A percentile compares a stretch with the other conserved stretches of the same genome.
phyloP scores from a whole-genome alignment of 139 green algal genomes.

The Nannochloris sp. region DNA sequence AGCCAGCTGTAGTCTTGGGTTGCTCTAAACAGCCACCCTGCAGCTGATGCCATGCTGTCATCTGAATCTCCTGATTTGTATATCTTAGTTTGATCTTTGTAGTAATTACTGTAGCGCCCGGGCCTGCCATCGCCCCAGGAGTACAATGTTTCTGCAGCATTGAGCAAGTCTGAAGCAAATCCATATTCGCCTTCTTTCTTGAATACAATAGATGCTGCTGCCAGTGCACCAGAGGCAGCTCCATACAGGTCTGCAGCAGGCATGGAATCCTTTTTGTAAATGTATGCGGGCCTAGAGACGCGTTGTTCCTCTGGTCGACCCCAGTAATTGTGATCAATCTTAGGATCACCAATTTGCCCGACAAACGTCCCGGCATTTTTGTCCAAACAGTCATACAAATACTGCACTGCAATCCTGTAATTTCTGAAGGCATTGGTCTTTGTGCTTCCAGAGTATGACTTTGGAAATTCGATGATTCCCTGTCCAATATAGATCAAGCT shows the following conservation, averaged over 20 bases:
- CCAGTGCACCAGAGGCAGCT: constrained; percentile 43
- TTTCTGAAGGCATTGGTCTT: constrained; percentile 7
- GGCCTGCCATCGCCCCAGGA: constrained; percentile 27
- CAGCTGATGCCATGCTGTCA: constrained; percentile 52
- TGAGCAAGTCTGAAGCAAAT: constrained; percentile 34
- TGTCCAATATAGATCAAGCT: constrained; percentile 40
- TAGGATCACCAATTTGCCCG: constrained; percentile 9
- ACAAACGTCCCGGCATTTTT: constrained; percentile 4
- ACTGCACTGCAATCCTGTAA: background rate
- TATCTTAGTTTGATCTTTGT: constrained; percentile 8
- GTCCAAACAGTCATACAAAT: constrained; percentile 9
- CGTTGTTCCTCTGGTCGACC: constrained; percentile 38
- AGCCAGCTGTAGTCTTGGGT: constrained; percentile 39
- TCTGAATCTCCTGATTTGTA: constrained; percentile 16
- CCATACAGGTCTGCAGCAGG: constrained; percentile 52
- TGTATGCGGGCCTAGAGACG: constrained; percentile 16
- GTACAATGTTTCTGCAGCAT: constrained; percentile 39
- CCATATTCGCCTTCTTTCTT: constrained; percentile 12
- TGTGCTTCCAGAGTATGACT: constrained; percentile 18
- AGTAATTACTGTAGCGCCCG: constrained; percentile 44
- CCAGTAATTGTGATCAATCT: constrained; percentile 51
- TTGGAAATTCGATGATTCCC: constrained; percentile 46
- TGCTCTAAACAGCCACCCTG: constrained; percentile 46
- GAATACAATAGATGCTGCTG: constrained; percentile 42
- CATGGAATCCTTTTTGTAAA: constrained; percentile 17